Evolutionary conservation across 2,329 filamentous ascomycete species (phyloP), one percentile per base, ranked within the genome.

Genomic region (Penicillium sp.): DNA sequence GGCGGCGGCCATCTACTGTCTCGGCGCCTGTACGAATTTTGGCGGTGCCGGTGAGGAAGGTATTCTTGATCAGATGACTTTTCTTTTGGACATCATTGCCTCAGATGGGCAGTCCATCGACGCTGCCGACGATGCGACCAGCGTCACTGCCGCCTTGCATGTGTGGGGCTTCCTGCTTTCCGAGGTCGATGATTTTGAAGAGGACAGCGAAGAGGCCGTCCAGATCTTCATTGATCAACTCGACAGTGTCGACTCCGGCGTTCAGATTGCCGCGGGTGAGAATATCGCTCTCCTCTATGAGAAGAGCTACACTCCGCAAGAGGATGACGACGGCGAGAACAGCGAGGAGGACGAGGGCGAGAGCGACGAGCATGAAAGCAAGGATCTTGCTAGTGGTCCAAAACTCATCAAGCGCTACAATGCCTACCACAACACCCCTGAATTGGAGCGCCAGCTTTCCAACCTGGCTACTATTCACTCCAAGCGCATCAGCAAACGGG

Each of bases 191-290:
- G 86, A 91, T 59, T 75, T 90, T 38, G 82, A 87, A 56, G 78
- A 80, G 12, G 77, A 83, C 51, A 88, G 85, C 29, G 83, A 88
- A 54, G 72, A 81, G 27, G 85, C 87, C 12, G 79, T 93, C 59
- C 86, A 93, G 45, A 83, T 85, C 2, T 89, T 95, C 58, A 83
- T 88, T 37, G 89, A 95, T 41, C 90, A 95, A 67, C 83, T 95
- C 13, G 83, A 90, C 50, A 89, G 86, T 64, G 76, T 76, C 29
- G 83, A 89, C 49, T 73, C 82, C 1, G 74, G 79, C 7, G 86
- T 95, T 1, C 88, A 93, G 61, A 82, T 88, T 39, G 82, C 85
- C 3, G 85, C 88, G 0, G 88, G 85, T 3, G 81, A 85, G 61
- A 88, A 88, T 65, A 90, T 95, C 50, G 89, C 89, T 0, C 74